Percentiles rank a stretch among this genome's conserved stretches.
These are phyloP conservation scores for Yamadazyma pseudoaaseri DNA, from an alignment of 1,139 yeast genomes.

Conservation along the genomic window DNA sequence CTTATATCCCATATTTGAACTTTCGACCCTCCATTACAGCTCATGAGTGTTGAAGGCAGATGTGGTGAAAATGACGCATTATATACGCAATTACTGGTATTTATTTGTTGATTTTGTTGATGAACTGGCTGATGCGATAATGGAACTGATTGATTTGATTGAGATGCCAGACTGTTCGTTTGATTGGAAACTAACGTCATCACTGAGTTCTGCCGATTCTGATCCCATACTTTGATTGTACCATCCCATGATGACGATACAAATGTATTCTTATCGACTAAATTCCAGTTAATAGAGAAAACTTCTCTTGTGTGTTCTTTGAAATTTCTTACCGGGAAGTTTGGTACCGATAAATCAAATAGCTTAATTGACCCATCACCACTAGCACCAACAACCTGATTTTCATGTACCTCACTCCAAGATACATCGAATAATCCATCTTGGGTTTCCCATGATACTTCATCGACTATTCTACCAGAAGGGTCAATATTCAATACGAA, in stretches of 20 bases:
- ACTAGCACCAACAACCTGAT: conserved; percentile 76
- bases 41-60: conserved; percentile 65
- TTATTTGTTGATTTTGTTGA: conserved; percentile 22
- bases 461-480: conserved; percentile 58
- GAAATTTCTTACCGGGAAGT: conserved; percentile 75
- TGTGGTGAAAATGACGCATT: conserved; percentile 86
- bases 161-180: conserved; percentile 25
- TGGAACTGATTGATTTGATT: conserved; percentile 27
- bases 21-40: conserved; percentile 79
- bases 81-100: conserved; percentile 60
- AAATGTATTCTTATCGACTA: conserved; percentile 70
- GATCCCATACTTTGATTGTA: conserved; percentile 70
- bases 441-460: conserved; percentile 77
- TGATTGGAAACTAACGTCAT: conserved; percentile 52
- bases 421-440: conserved; percentile 87
- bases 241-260: conserved; percentile 94
- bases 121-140: conserved; percentile 29
- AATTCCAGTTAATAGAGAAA: conserved; percentile 85
- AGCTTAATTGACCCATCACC: conserved; percentile 90
- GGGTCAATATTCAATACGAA: conserved; percentile 66
- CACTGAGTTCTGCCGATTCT: conserved; percentile 57
- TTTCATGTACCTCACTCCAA: conserved; percentile 91
- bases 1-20: conserved; percentile 86
- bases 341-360: conserved; percentile 68
- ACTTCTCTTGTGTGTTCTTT: conserved; percentile 84